A percentile compares a stretch with the other conserved stretches of the same genome.
phyloP scores from a whole-genome alignment of 352 stramenopile genomes.

The Globisporangium nagaii region DNA sequence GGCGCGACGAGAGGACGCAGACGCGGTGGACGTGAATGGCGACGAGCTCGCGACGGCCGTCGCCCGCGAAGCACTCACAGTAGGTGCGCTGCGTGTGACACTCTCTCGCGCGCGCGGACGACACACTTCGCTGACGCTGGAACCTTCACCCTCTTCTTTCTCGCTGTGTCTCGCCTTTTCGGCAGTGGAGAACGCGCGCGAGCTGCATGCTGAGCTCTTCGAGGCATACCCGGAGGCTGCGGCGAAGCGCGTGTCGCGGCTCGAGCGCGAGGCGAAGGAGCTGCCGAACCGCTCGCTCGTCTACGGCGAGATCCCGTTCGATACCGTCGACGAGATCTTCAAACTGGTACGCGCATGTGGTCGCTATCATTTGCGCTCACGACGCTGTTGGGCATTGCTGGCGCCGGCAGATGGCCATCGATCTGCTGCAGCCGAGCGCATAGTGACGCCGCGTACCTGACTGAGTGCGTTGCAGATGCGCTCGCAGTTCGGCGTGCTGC shows the following conservation, averaged over 20 bases:
- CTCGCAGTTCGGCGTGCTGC: conserved; percentile 44
- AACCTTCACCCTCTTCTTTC: no score
- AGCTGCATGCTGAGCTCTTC: conserved; percentile 49
- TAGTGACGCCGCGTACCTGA: not conserved
- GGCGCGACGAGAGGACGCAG: not conserved
- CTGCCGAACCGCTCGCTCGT: conserved; percentile 56
- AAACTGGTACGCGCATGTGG: conserved; percentile 26
- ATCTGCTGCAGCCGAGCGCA: not conserved
- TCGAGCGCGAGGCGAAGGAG: conserved; percentile 64
- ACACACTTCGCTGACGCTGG: no score
- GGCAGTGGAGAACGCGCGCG: conserved; percentile 34
- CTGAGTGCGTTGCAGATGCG: conserved; percentile 32
- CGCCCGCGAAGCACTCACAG: conserved; percentile 18
- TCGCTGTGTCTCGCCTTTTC: no score
- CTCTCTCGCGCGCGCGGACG: not conserved
- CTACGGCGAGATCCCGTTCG: conserved; percentile 62
- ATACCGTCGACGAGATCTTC: conserved; percentile 51
- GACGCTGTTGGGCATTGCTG: no score
- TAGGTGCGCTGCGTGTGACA: conserved; percentile 8
- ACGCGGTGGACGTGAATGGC: conserved; percentile 5
- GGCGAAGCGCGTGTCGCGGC: conserved; percentile 51
- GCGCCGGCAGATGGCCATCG: no score
- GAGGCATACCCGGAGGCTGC: conserved; percentile 32
- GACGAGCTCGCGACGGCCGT: conserved; percentile 15
- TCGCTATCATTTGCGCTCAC: no score